These are phyloP conservation scores for Vickermania spadyakhi DNA, from an alignment of 208 protist species.

Conservation along the genomic window DNA sequence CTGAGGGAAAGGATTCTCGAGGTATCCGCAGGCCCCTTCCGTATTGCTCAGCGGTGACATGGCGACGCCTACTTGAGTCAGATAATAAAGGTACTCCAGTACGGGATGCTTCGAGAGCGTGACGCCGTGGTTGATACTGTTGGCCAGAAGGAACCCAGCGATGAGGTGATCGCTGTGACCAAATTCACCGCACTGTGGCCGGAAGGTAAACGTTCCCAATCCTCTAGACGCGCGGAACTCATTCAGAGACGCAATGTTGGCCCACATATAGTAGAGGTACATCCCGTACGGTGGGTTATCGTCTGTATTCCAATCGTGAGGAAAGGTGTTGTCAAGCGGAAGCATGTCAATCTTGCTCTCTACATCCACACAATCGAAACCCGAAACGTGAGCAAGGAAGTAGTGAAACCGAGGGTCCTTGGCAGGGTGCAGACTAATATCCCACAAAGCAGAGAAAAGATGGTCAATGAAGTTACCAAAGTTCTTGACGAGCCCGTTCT, in stretches of 20 bases:
- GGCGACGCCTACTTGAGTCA: slow-evolving; percentile 95
- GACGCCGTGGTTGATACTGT: slow-evolving; percentile 97
- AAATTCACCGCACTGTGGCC: slow-evolving; percentile 95
- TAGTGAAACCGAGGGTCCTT: slow-evolving; percentile 93
- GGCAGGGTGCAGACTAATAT: slow-evolving; percentile 93
- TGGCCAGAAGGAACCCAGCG: slow-evolving; percentile 89
- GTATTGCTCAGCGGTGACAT: slow-evolving; percentile 99
- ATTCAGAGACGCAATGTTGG: slow-evolving; percentile 97
- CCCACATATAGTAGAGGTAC: slow-evolving; percentile 98
- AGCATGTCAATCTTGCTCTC: slow-evolving; percentile 92
- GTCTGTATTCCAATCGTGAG: slow-evolving; percentile 87
- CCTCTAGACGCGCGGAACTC: slow-evolving; percentile 82
- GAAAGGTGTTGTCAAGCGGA: slow-evolving; percentile 57
- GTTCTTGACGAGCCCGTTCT: slow-evolving; percentile 62
- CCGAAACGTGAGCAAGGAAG: slow-evolving; percentile 93
- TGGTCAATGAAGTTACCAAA: slow-evolving; percentile 95
- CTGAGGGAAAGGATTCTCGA: slow-evolving; percentile 93
- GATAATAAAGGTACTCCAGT: slow-evolving; percentile 98
- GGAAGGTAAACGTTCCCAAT: slow-evolving; percentile 85
- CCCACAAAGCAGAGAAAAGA: slow-evolving; percentile 97
- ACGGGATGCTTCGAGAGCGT: slow-evolving; percentile 90
- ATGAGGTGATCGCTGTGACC: slow-evolving; percentile 91
- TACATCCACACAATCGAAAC: slow-evolving; percentile 96
- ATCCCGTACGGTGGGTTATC: slow-evolving; percentile 98
- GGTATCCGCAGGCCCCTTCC: slow-evolving; percentile 92